Evolutionary conservation across 306 rosid genomes (phyloP), one percentile per base, ranked within the genome.

Genomic region (Mucuna pruriens): DNA sequence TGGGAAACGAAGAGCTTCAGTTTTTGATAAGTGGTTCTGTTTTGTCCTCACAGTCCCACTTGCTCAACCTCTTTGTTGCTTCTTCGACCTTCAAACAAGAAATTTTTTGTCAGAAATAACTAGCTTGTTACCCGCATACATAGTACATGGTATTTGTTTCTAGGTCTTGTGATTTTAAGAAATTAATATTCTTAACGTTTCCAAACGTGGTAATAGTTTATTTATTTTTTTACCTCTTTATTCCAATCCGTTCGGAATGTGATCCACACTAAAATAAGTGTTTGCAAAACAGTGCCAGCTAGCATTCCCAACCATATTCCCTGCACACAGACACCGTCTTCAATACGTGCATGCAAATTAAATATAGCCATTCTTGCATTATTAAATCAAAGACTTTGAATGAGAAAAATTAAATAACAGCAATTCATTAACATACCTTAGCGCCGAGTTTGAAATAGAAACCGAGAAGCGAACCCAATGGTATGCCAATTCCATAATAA

Each of bases 231-330:
- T 69, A 90, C 97, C 94, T 93, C 97, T 76, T 78, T 90, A 3
- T 73, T 80, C 97, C 97, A 93, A 78, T 93, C 88, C 0, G 97
- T 84, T 54, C 91, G 88, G 72, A 84, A 60, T 7, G 97, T 93
- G 46, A 87, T 61, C 94, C 96, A 91, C 1, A 80, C 4, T 22
- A 93, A 71, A 74, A 93, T 90, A 63, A 89, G 4, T 0, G 97
- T 93, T 80, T 93, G 97, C 87, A 91, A 69, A 29, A 85, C 7
- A 0, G 87, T 86, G 22, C 97, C 97, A n/a, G 86, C 85, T 0
- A 88, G 73, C 97, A 93, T 91, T 51, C 97, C 97, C 75, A 86
- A 31, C 97, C 97, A 93, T 83, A 93, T 88, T 62, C 97, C 97
- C 97, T 93, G 42, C 42, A 62, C 61, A 72, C 0, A 8, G 2